phyloP scores from a whole-genome alignment of 2,329 filamentous ascomycete species.

The Paraphoma sp. region DNA sequence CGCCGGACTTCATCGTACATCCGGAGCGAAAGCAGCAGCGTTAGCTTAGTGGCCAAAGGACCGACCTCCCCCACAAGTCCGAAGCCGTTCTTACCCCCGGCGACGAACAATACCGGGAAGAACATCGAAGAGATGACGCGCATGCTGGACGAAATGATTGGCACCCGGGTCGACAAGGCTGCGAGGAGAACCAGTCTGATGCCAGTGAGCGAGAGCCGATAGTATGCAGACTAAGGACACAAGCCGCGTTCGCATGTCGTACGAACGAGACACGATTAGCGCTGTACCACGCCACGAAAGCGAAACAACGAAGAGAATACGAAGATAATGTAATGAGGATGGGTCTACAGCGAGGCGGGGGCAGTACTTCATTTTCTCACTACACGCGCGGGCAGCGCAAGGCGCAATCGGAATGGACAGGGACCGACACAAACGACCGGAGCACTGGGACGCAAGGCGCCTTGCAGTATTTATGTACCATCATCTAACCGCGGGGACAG shows the following conservation, averaged over 20 bases:
- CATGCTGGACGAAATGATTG: constrained; percentile 96
- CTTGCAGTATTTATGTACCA: constrained; percentile 5
- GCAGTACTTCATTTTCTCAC: constrained; percentile 13
- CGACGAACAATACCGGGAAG: constrained; percentile 53
- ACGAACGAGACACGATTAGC: constrained; percentile 2
- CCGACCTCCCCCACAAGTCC: constrained; percentile 33
- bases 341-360: constrained; percentile 21
- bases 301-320: constrained; percentile 11
- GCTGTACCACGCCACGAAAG: constrained; percentile 3
- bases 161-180: constrained; percentile 73
- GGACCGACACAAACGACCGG: constrained; percentile 5
- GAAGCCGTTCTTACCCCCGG: constrained; percentile 22
- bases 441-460: constrained; percentile 3
- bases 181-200: constrained; percentile 50
- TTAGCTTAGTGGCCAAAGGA: constrained; percentile 35
- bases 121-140: constrained; percentile 92
- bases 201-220: constrained; percentile 26
- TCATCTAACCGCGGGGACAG: not conserved
- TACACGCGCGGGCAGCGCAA: constrained; percentile 14
- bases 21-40: constrained; percentile 39
- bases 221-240: constrained; percentile 11
- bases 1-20: constrained; percentile 44
- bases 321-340: constrained; percentile 32
- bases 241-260: constrained; percentile 8
- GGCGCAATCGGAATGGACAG: constrained; percentile 19